phyloP scores from a whole-genome alignment of 139 green algal species.

The Desmodesmus armatus region DNA sequence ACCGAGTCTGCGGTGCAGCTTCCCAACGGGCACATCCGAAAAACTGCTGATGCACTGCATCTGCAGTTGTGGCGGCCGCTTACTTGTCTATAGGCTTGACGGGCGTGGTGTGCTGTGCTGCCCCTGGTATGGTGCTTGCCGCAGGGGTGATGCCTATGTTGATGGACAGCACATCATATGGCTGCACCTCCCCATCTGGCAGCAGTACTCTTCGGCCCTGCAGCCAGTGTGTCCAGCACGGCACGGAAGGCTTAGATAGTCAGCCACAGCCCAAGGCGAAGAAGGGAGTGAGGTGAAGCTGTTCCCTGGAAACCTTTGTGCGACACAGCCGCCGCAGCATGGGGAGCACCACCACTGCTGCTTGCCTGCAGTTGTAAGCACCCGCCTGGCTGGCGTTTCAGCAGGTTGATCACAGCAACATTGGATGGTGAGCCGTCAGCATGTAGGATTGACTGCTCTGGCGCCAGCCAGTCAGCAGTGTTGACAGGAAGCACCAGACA shows the following conservation, averaged over 20 bases:
- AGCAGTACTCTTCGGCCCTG: conserved; percentile 70
- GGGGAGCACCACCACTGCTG: background rate
- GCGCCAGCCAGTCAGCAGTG: too few species aligned
- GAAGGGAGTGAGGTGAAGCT: background rate
- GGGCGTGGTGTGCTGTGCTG: conserved; percentile 70
- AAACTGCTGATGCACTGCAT: background rate
- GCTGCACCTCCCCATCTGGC: conserved; percentile 65
- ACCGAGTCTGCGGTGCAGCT: too few species aligned
- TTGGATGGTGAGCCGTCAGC: too few species aligned
- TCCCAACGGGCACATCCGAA: too few species aligned
- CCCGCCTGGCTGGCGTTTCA: background rate
- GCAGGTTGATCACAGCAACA: background rate
- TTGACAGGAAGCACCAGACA: too few species aligned
- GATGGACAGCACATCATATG: conserved; percentile 94
- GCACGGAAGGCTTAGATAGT: background rate
- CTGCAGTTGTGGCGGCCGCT: background rate
- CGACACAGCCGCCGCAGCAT: too few species aligned
- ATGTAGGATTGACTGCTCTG: too few species aligned
- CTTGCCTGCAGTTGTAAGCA: background rate
- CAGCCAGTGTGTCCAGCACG: conserved; percentile 10
- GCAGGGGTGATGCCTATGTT: conserved; percentile 93
- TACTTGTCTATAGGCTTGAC: conserved; percentile 96
- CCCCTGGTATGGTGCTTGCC: conserved; percentile 68
- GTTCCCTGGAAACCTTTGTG: background rate
- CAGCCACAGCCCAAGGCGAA: background rate